Conservation (phyloP, 2,329 filamentous ascomycete genomes). For the Trichoderma breve region DNA sequence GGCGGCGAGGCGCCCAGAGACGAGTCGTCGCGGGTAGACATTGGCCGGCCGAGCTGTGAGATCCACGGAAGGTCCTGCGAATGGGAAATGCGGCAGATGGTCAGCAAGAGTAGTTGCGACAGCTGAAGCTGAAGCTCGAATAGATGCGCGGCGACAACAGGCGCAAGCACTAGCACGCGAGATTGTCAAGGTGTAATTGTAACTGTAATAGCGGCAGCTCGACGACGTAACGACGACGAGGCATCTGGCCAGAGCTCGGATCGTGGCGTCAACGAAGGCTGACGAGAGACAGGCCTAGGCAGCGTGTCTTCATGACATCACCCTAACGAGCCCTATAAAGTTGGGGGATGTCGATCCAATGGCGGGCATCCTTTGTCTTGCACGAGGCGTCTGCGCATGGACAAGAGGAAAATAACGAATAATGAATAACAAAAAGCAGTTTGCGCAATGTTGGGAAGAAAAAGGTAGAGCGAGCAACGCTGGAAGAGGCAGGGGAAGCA, state of each 20-base stretch:
- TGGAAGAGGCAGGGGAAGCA: not conserved
- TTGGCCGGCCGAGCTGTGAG: slow-evolving; percentile 42
- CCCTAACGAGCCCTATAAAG: slow-evolving; percentile 4
- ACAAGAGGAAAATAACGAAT: not conserved
- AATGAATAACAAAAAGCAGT: not conserved
- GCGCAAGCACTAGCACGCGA: not conserved
- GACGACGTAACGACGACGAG: not conserved
- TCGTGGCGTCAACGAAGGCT: slow-evolving; percentile 11
- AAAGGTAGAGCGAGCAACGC: not conserved
- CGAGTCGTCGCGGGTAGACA: slow-evolving; percentile 41
- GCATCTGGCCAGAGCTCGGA: slow-evolving; percentile 7
- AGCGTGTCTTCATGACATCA: slow-evolving; percentile 17
- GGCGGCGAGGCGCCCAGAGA: slow-evolving; percentile 36
- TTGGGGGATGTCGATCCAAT: slow-evolving; percentile 7
- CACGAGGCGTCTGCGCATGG: not conserved
- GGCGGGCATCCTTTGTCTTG: not conserved
- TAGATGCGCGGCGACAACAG: not conserved
- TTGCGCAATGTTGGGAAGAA: not conserved
- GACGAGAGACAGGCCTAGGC: slow-evolving; percentile 6
- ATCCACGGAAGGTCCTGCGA: slow-evolving; percentile 49
- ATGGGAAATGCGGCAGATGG: slow-evolving; percentile 13
- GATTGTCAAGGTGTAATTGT: not conserved
- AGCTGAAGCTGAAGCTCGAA: not conserved
- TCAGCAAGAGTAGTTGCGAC: slow-evolving; percentile 7
- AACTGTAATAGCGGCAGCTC: not conserved